Base-by-base conservation (phyloP, 169 alveolate species). In the Eimeria necatrix region DNA sequence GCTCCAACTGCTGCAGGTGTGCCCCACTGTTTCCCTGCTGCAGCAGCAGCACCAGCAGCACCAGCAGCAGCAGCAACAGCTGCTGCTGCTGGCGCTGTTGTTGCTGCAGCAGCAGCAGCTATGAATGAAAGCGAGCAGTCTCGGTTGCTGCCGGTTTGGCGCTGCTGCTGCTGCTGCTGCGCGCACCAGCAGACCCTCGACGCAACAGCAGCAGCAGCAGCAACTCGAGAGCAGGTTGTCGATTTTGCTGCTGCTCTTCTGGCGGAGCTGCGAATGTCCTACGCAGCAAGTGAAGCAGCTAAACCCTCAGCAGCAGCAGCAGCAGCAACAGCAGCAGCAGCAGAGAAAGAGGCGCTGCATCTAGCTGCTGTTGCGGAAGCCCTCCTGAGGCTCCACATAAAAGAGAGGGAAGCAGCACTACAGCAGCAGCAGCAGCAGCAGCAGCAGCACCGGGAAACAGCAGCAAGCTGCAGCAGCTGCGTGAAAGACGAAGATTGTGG, bases 121-220 rank as follows among this genome's bases (percentile, higher is more conserved):
- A 64, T 24, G 26, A 24, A 8, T 9, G 76, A 64, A 5, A 64
- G 32, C 8, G 76, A 64, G 76, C 8, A 14, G 32, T 64, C 26
- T 10, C 76, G 20, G 14, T 24, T 64, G 76, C 76, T 52, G 26
- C 93, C 93, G 1, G 78, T 52, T 16, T 52, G 68, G 32, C 83
- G 64, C 56, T 86, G 93, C 51, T 24, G 24, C 51, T 86, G 93
- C 51, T 61, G 84, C 84, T 20, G 80, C 83, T 86, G 93, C 59
- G 51, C 6, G 84, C 49, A 61, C 51, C 78, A 26, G 48, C 32
- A 83, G 22, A 4, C 49, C 46, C 20, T 9, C 20, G 76, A 24
- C 20, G 41, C 24, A 3, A 18, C 68, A 46, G 70, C 68, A 41
- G 84, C 7, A 52, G 49, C 76, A 64, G 26, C 76, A 64, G 80